Evolutionary conservation across 73 alveolate genomes (phyloP).

Genomic region (Paramecium sonneborni): DNA sequence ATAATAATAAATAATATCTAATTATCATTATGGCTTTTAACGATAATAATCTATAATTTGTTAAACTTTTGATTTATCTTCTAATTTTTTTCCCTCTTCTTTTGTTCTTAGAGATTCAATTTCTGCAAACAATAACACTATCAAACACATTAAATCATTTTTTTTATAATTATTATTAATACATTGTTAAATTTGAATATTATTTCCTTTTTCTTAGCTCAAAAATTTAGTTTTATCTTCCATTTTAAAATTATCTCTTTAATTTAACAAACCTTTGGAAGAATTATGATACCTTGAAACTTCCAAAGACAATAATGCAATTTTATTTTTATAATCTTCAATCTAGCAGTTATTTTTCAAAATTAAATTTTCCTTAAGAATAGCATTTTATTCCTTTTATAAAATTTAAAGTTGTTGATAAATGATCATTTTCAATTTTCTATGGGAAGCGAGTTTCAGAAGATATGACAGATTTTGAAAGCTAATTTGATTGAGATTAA

Average conservation of each 20-base stretch:
- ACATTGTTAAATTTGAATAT: neutral
- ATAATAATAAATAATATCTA: neutral
- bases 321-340: neutral
- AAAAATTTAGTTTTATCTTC: neutral
- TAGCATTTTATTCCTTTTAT: neutral
- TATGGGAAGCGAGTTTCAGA: neutral
- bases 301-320: conserved; percentile 12
- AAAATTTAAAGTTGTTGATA: neutral
- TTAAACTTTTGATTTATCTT: neutral
- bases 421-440: neutral
- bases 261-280: neutral
- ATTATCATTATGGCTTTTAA: neutral
- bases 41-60: neutral
- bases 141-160: neutral
- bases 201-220: neutral
- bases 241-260: neutral
- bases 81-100: neutral
- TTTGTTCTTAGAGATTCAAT: neutral
- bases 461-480: neutral
- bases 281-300: neutral
- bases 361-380: neutral
- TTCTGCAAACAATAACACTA: neutral
- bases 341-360: neutral
- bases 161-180: neutral
- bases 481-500: neutral